phyloP scores from a whole-genome alignment of 192 early-diverging fungal species.

The Rhizoclosmatium sp. region DNA sequence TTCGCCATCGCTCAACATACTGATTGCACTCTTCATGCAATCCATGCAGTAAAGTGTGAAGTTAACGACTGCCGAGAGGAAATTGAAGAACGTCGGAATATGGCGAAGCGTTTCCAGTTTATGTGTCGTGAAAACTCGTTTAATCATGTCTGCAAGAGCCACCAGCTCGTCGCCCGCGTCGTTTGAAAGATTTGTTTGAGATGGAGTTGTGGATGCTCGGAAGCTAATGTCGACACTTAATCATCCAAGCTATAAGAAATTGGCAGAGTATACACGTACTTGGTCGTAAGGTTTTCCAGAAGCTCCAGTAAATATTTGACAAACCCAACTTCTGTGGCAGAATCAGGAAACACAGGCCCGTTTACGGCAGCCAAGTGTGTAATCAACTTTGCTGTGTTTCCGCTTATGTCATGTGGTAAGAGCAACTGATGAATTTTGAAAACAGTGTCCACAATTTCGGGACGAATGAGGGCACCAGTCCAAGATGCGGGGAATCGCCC shows the following conservation, averaged over 20 bases:
- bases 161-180: constrained; percentile 25
- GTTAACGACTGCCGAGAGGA: constrained; percentile 11
- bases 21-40: constrained; percentile 20
- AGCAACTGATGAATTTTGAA: constrained; percentile 34
- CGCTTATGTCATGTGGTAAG: constrained; percentile 9
- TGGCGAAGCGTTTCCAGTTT: neutral
- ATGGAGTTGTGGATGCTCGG: neutral
- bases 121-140: constrained; percentile 26
- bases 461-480: constrained; percentile 19
- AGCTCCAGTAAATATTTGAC: constrained; percentile 12
- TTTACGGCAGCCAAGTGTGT: constrained; percentile 34
- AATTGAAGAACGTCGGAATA: constrained; percentile 7
- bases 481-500: constrained; percentile 35
- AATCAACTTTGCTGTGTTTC: constrained; percentile 29
- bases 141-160: constrained; percentile 19
- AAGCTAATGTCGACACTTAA: constrained; percentile 7
- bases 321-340: constrained; percentile 6
- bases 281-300: neutral
- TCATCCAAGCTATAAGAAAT: neutral
- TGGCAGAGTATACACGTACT: constrained; percentile 4
- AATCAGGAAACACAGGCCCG: constrained; percentile 32
- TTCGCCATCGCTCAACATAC: constrained; percentile 3
- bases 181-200: constrained; percentile 17
- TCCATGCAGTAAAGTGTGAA: constrained; percentile 20
- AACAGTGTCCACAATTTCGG: constrained; percentile 30